phyloP scores from a whole-genome alignment of 176 grass and related monocot genomes.

The Carex cristatella region DNA sequence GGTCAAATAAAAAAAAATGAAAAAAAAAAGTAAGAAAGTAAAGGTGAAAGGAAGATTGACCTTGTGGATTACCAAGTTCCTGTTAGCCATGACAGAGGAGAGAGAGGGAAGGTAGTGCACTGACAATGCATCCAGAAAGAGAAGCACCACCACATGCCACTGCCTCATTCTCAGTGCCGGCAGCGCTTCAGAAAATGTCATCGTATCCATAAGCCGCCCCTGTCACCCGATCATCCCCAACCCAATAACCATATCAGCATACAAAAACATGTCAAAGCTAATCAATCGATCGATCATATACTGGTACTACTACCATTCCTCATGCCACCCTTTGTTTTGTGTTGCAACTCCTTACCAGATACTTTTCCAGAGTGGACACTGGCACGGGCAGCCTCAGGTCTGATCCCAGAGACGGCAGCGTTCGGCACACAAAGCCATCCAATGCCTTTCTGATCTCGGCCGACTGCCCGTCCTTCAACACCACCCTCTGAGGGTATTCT shows the following conservation, averaged over 20 bases:
- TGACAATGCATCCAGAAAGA: conserved; percentile 67
- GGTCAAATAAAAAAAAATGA: no score
- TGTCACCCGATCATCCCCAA: conserved; percentile 9
- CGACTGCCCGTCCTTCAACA: conserved; percentile 58
- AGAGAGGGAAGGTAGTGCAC: conserved; percentile 46
- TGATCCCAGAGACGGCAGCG: conserved; percentile 42
- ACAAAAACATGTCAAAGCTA: background rate
- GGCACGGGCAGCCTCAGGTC: conserved; percentile 53
- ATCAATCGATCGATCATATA: background rate
- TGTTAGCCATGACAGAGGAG: conserved; percentile 38
- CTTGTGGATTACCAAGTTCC: conserved; percentile 42
- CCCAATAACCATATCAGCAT: background rate
- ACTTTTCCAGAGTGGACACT: conserved; percentile 72
- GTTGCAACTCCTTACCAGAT: conserved; percentile 49
- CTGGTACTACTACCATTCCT: background rate
- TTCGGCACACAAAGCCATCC: conserved; percentile 59
- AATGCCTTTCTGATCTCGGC: conserved; percentile 74
- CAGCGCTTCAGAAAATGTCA: conserved; percentile 72
- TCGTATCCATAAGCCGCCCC: conserved; percentile 69
- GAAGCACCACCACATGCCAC: conserved; percentile 62
- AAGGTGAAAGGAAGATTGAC: background rate
- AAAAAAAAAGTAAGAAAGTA: background rate
- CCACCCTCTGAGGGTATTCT: conserved; percentile 54
- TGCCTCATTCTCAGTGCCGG: conserved; percentile 55
- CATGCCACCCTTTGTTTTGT: background rate